Evolutionary conservation across 2,329 filamentous ascomycete genomes (phyloP), one percentile per base, ranked within the genome.

Genomic region (Polychaeton citri): DNA sequence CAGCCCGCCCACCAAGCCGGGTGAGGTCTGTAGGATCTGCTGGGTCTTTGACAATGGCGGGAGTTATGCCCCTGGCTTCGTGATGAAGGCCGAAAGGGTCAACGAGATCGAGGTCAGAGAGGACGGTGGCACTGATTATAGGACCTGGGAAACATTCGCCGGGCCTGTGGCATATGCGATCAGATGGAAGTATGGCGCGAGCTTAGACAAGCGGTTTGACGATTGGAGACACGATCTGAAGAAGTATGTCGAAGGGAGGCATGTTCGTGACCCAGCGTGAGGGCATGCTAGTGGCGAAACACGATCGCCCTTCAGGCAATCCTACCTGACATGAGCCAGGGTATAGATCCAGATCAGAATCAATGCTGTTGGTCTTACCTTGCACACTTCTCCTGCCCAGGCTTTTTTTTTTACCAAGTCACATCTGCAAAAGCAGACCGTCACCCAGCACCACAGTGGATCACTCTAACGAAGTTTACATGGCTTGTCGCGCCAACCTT

Each of bases 131-230:
- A 59, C 50, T 47, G 44, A 45, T n/a, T 57, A 54, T 32, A 48
- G 54, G 37, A 65, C 60, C 39, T 68, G 65, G 65, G 61, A 67
- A 48, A 53, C 52, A 4, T 64, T 67, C 47, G 48, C 44, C 9
- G 66, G 65, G 5, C 50, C 57, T 38, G 30, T 60, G 34, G 63
- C 59, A 12, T 61, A 62, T 49, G 47, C 49, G 24, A 53, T 63
- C 12, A 57, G 54, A 51, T 63, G 60, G 58, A 60, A 64, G 50
- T 62, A 59, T 48, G 56, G 52, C 34, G 39, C 38, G 21, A 47
- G 49, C 32, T 45, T 66, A 44, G 47, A 55, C 41, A 44, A 49
- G 30, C 49, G 54, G 30, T 65, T 66, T 45, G 50, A 54, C 34
- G 39, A 57, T 16, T 67, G 63, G 64, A 54, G 57, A 6, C 34